Evolutionary conservation across 2,329 filamentous ascomycete genomes (phyloP).

Genomic region (Malbranchea cinnamomea): DNA sequence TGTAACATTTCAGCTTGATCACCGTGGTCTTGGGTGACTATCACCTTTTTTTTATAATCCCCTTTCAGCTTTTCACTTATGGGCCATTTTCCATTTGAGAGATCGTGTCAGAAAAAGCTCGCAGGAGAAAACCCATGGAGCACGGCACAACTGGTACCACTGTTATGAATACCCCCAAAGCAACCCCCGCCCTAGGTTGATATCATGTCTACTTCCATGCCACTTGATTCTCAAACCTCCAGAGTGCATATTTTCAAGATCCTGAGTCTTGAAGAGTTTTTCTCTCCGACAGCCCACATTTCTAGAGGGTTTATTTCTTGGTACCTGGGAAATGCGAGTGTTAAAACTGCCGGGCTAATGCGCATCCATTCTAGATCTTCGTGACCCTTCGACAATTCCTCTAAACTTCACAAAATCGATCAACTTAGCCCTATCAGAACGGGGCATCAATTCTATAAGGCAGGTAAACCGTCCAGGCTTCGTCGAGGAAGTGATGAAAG

Average conservation of each 20-base stretch:
- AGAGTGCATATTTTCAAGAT: too few relatives aligned
- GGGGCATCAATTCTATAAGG: constrained; percentile 77
- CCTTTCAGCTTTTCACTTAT: too few relatives aligned
- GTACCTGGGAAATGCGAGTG: too few relatives aligned
- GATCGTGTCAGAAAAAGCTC: too few relatives aligned
- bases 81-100: not conserved
- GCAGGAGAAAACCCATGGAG: too few relatives aligned
- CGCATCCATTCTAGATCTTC: constrained; percentile 49
- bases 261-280: too few relatives aligned
- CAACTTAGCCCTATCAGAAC: constrained; percentile 85
- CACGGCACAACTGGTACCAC: too few relatives aligned
- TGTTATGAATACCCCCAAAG: too few relatives aligned
- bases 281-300: too few relatives aligned
- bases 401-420: constrained; percentile 98
- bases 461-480: constrained; percentile 52
- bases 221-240: too few relatives aligned
- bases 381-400: constrained; percentile 65
- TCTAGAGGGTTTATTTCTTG: too few relatives aligned
- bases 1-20: not conserved
- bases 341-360: constrained; percentile 3
- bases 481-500: constrained; percentile 55
- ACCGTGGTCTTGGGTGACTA: not conserved
- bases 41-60: not conserved
- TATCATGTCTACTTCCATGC: not conserved
- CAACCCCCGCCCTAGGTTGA: too few relatives aligned